These are phyloP conservation scores for Ophiobolus disseminans DNA, from an alignment of 2,329 filamentous ascomycete genomes.

Conservation along the genomic window DNA sequence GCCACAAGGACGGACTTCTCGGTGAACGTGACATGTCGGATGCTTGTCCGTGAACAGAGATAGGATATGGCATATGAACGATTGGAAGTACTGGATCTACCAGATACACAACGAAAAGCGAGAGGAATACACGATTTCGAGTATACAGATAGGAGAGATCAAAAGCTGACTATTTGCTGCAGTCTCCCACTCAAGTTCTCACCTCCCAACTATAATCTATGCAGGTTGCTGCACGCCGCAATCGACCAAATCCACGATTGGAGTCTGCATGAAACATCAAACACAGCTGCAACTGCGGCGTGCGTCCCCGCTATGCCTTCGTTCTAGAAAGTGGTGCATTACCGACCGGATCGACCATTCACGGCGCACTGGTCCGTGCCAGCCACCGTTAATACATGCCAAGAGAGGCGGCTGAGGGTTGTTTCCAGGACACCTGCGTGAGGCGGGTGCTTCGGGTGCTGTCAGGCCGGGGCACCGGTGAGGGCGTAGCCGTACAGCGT, in stretches of 20 bases:
- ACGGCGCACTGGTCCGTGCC: constrained; percentile 29
- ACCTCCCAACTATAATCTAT: constrained; percentile 28
- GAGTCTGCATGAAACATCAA: constrained; percentile 29
- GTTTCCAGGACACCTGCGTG: constrained; percentile 25
- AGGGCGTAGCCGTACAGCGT: constrained; percentile 33
- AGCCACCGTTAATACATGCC: constrained; percentile 28
- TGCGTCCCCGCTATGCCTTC: constrained; percentile 30
- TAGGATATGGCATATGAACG: constrained; percentile 26
- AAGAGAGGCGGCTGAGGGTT: constrained; percentile 39
- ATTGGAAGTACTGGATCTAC: constrained; percentile 5
- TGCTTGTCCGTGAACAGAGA: constrained; percentile 9
- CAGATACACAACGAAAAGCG: background rate
- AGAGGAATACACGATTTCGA: background rate
- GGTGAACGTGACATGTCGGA: constrained; percentile 10
- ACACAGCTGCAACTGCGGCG: constrained; percentile 28
- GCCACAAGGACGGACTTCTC: constrained; percentile 22
- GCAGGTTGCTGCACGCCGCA: constrained; percentile 19
- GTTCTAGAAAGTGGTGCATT: constrained; percentile 30
- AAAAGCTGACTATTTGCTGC: constrained; percentile 14
- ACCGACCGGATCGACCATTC: constrained; percentile 32
- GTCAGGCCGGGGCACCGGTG: constrained; percentile 26
- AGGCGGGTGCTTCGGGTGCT: constrained; percentile 30
- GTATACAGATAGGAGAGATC: background rate
- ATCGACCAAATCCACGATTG: constrained; percentile 17
- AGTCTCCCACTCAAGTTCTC: constrained; percentile 9